These are phyloP conservation scores for Citrullus mucosospermus DNA, from an alignment of 306 rosid genomes.

Conservation along the genomic window DNA sequence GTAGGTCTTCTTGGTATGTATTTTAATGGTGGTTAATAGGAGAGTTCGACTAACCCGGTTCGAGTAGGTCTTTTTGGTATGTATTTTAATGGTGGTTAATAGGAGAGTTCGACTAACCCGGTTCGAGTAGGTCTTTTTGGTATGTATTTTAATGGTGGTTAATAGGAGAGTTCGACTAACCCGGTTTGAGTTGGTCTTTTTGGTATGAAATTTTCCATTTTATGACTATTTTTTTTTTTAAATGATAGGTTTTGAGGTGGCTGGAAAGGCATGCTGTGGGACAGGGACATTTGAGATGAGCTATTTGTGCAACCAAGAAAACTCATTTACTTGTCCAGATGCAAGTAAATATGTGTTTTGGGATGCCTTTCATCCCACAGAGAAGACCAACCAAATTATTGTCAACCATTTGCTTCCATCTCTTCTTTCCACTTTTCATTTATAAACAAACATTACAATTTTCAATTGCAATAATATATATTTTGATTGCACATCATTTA, in stretches of 20 bases:
- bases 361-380: slow-evolving; percentile 49
- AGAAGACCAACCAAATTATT: slow-evolving; percentile 34
- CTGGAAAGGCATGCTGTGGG: slow-evolving; percentile 67
- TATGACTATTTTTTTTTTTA: background rate
- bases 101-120: too few relatives aligned
- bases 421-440: background rate
- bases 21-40: too few relatives aligned
- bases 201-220: too few relatives aligned
- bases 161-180: too few relatives aligned
- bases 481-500: background rate
- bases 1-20: too few relatives aligned
- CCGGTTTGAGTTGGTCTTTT: too few relatives aligned
- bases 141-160: too few relatives aligned
- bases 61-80: too few relatives aligned
- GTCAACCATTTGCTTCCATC: background rate
- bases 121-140: too few relatives aligned
- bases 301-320: slow-evolving; percentile 49
- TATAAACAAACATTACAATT: background rate
- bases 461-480: background rate
- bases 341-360: slow-evolving; percentile 61
- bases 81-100: too few relatives aligned
- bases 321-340: slow-evolving; percentile 52
- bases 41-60: too few relatives aligned
- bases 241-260: slow-evolving; percentile 45
- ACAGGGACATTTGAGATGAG: slow-evolving; percentile 90